Evolutionary conservation across 805 yeast species (phyloP).

Genomic region (Zygoascus ofunaensis): DNA sequence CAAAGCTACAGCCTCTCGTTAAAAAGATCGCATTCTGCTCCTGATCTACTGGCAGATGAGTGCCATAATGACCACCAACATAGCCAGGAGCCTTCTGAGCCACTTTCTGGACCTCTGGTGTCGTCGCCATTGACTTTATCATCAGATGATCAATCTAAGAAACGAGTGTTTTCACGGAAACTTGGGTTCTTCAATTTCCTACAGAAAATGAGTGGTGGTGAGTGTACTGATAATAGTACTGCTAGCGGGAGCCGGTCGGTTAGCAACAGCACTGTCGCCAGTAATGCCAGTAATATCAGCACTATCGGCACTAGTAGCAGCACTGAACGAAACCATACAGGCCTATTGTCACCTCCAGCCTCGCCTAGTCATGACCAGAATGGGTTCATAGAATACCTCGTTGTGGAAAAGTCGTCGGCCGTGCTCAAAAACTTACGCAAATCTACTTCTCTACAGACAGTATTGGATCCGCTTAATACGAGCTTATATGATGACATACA

Average conservation of each 20-base stretch:
- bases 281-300: not conserved
- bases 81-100: no score
- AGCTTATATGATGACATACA: no score
- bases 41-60: not conserved
- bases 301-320: not conserved
- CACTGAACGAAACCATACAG: not conserved
- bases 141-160: no score
- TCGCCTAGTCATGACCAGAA: not conserved
- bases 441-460: not conserved
- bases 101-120: no score
- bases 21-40: not conserved
- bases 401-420: conserved; percentile 1
- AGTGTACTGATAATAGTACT: not conserved
- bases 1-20: no score
- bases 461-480: no score
- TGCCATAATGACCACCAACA: no score
- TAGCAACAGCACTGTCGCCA: not conserved
- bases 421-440: not conserved
- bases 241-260: not conserved
- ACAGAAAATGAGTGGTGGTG: not conserved
- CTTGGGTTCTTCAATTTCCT: not conserved
- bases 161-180: not conserved
- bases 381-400: conserved; percentile 3
- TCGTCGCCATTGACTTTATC: no score
- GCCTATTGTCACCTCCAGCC: not conserved